A percentile compares a stretch with the other conserved stretches of the same genome.
phyloP scores from a whole-genome alignment of 306 rosid species.

The Prunus davidiana region DNA sequence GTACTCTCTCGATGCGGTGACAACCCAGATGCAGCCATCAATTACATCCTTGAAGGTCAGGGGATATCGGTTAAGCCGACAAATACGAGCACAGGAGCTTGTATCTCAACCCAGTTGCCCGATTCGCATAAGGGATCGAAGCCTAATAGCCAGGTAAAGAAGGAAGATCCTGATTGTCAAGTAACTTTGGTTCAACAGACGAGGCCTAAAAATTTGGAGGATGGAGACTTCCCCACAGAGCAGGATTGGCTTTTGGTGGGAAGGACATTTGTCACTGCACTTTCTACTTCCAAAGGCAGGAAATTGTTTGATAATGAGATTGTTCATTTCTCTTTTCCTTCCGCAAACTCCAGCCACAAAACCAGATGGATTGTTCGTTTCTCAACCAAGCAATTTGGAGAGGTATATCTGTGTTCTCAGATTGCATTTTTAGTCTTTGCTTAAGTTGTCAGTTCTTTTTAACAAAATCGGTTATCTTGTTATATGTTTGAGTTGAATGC shows the following conservation, averaged over 20 bases:
- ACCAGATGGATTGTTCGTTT: conserved; percentile 63
- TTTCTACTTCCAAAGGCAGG: conserved; percentile 65
- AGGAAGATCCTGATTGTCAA: conserved; percentile 9
- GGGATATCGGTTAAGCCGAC: conserved; percentile 38
- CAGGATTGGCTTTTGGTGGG: conserved; percentile 65
- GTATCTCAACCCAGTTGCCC: conserved; percentile 28
- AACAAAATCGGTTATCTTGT: not conserved
- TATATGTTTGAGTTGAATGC: not conserved
- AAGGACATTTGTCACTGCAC: conserved; percentile 50
- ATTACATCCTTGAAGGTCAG: not conserved
- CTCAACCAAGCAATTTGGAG: conserved; percentile 77
- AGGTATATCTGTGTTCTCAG: conserved; percentile 25
- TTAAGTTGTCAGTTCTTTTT: not conserved
- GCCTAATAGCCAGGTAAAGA: not conserved
- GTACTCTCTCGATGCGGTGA: conserved; percentile 1
- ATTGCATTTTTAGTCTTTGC: not conserved
- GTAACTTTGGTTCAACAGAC: not conserved
- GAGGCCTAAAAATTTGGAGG: conserved; percentile 34
- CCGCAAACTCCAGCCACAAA: conserved; percentile 23
- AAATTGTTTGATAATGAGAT: conserved; percentile 76
- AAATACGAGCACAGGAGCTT: conserved; percentile 45
- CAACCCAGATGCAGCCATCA: conserved; percentile 17
- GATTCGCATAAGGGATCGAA: not conserved
- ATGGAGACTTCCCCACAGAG: conserved; percentile 65
- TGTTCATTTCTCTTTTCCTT: conserved; percentile 51